These are phyloP conservation scores for Onygenales sp. DNA, from an alignment of 2,329 filamentous ascomycete species.

Conservation along the genomic window DNA sequence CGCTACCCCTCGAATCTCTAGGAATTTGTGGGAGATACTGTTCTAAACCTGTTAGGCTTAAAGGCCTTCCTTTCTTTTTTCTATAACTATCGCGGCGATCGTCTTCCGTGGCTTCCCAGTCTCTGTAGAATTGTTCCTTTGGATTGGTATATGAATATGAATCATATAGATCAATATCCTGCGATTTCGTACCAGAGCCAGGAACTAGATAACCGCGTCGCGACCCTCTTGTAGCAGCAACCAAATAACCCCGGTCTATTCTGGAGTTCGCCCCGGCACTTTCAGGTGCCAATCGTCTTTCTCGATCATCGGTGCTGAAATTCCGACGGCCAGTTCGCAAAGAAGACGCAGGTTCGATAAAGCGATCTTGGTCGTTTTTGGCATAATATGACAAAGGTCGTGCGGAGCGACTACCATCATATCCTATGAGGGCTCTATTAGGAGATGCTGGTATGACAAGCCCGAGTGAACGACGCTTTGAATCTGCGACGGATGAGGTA, in stretches of 20 bases:
- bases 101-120: conserved; percentile 26
- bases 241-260: conserved; percentile 18
- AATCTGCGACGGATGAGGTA: conserved; percentile 22
- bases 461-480: conserved; percentile 17
- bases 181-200: conserved; percentile 11
- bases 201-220: conserved; percentile 8
- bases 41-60: conserved; percentile 32
- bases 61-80: conserved; percentile 23
- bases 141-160: conserved; percentile 40
- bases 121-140: conserved; percentile 37
- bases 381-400: conserved; percentile 13
- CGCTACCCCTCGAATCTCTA: conserved; percentile 9
- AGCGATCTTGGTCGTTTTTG: conserved; percentile 22
- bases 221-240: conserved; percentile 12
- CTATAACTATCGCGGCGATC: conserved; percentile 22
- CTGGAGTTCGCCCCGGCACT: conserved; percentile 1
- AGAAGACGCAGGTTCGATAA: conserved; percentile 23
- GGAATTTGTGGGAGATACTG: conserved; percentile 18
- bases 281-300: not conserved
- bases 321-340: conserved; percentile 22
- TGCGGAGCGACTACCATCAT: conserved; percentile 12
- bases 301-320: conserved; percentile 15
- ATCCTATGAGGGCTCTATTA: conserved; percentile 11
- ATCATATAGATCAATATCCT: conserved; percentile 32
- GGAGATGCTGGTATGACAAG: conserved; percentile 19